Evolutionary conservation across 768 basidiomycete genomes (phyloP).

Genomic region (Lactarius vividus): DNA sequence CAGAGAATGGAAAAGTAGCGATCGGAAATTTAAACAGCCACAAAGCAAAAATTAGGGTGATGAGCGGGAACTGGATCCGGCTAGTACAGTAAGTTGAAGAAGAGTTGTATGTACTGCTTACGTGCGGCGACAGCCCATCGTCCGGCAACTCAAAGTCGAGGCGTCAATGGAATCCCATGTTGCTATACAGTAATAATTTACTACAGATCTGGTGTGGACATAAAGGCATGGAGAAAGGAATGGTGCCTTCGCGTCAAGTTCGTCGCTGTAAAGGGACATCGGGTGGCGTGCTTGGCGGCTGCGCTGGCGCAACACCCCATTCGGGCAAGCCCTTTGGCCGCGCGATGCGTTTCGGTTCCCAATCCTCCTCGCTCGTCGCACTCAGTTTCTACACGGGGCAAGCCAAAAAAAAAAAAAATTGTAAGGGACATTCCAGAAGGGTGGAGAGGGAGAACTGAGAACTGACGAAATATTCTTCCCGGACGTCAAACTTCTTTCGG

Average conservation of each 20-base stretch:
- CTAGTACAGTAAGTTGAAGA: background rate
- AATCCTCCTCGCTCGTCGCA: constrained; percentile 61
- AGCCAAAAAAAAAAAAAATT: constrained; percentile 1
- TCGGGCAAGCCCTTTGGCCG: constrained; percentile 88
- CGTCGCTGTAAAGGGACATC: background rate
- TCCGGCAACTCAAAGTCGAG: background rate
- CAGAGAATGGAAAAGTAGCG: background rate
- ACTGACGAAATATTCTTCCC: constrained; percentile 96
- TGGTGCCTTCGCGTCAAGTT: background rate
- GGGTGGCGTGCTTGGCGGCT: constrained; percentile 37
- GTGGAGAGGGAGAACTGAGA: background rate
- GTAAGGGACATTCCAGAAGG: background rate
- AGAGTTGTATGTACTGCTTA: background rate
- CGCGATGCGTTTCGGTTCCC: constrained; percentile 83
- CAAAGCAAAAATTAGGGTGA: constrained; percentile 3
- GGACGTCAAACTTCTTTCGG: constrained; percentile 83
- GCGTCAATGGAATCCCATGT: background rate
- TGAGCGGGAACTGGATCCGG: constrained; percentile 2
- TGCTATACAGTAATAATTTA: background rate
- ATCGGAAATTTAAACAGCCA: background rate
- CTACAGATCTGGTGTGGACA: background rate
- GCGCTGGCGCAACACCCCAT: constrained; percentile 83
- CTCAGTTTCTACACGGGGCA: constrained; percentile 55
- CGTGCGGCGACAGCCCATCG: background rate
- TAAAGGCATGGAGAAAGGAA: background rate